Conservation (phyloP, 768 basidiomycete species). For the Hydnomerulius pinastri region DNA sequence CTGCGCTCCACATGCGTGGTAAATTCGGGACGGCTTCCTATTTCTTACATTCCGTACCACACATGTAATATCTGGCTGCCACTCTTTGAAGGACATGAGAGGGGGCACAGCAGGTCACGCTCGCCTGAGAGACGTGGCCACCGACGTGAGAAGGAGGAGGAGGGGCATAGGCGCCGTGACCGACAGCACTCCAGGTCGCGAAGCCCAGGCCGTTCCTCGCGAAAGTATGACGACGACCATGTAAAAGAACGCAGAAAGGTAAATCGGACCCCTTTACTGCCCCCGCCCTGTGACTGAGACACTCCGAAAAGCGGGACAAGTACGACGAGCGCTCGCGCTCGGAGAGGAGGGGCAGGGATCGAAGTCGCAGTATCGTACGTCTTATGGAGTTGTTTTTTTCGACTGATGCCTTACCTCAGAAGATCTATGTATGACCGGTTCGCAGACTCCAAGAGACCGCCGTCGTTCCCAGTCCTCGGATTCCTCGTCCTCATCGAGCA, state of each 20-base stretch:
- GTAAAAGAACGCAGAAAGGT: slow-evolving; percentile 10
- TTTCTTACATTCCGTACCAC: not conserved
- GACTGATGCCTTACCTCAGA: slow-evolving; percentile 24
- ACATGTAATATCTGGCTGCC: not conserved
- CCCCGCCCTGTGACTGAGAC: not conserved
- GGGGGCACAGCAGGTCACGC: slow-evolving; percentile 25
- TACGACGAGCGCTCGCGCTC: slow-evolving; percentile 3
- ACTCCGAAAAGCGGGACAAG: slow-evolving; percentile 10
- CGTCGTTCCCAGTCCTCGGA: slow-evolving; percentile 21
- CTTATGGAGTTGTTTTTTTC: not conserved
- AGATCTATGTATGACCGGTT: slow-evolving; percentile 19
- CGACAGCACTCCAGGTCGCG: slow-evolving; percentile 25
- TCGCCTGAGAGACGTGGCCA: slow-evolving; percentile 20
- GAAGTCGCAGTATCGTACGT: slow-evolving; percentile 34
- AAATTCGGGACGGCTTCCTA: slow-evolving; percentile 18
- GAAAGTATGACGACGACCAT: slow-evolving; percentile 1
- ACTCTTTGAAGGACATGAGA: slow-evolving; percentile 15
- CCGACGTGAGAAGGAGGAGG: slow-evolving; percentile 11
- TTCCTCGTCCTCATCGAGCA: slow-evolving; percentile 15
- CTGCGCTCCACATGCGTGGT: slow-evolving; percentile 16
- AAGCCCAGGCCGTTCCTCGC: slow-evolving; percentile 14
- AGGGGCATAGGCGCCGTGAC: slow-evolving; percentile 5
- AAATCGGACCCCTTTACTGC: not conserved
- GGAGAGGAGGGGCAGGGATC: slow-evolving; percentile 4
- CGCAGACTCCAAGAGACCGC: slow-evolving; percentile 23